Conservation (phyloP, 495 filamentous ascomycete species). For the Hypoxylon fuscum region DNA sequence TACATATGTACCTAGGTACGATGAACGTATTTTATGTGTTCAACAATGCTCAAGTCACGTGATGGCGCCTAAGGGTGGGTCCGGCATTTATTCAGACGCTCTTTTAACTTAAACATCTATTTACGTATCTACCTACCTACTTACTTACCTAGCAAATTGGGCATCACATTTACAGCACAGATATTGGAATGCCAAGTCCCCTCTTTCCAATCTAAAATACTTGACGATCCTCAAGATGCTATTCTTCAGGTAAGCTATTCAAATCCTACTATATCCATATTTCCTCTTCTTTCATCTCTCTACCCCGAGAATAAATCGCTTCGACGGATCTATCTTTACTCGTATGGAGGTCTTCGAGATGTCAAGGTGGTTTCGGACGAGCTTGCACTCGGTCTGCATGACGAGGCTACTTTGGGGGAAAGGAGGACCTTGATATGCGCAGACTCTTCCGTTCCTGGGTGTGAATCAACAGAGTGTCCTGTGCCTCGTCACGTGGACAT, state of each 20-base stretch:
- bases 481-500: conserved; percentile 29
- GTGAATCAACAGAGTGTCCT: not conserved
- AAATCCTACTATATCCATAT: not conserved
- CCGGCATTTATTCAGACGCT: not conserved
- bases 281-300: not conserved
- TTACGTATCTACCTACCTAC: too few species aligned
- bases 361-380: not conserved
- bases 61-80: not conserved
- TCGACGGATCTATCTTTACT: not conserved
- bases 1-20: too few species aligned
- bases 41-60: not conserved
- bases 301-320: not conserved
- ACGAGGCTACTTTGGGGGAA: not conserved
- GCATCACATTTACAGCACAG: conserved; percentile 12
- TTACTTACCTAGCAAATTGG: conserved; percentile 23
- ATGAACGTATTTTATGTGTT: not conserved
- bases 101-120: conserved; percentile 2
- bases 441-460: not conserved
- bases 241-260: conserved; percentile 64
- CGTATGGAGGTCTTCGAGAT: not conserved
- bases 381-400: not conserved
- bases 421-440: not conserved
- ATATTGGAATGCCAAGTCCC: conserved; percentile 15
- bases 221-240: conserved; percentile 53
- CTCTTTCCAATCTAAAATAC: not conserved